Percentiles rank a stretch among this genome's conserved stretches.
These are phyloP conservation scores for Cinnamomum micranthum DNA, from an alignment of 164 flowering plant genomes.

Conservation along the genomic window DNA sequence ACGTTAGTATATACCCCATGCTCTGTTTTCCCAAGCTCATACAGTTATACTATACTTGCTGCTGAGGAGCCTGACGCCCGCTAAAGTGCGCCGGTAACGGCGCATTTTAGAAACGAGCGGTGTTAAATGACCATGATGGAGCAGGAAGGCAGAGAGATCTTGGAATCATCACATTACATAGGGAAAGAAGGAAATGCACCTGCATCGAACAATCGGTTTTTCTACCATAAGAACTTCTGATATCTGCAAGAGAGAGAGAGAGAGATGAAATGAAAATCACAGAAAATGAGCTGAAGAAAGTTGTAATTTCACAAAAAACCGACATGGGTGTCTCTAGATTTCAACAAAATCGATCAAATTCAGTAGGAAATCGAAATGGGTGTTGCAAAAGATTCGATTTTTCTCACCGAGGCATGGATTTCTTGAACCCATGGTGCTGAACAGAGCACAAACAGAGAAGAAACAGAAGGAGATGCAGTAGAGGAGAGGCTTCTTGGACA, in stretches of 20 bases:
- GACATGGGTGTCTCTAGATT: conserved; percentile 6
- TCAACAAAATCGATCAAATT: not conserved
- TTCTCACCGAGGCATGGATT: conserved; percentile 24
- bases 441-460: conserved; percentile 28
- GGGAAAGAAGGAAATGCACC: conserved; percentile 8
- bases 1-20: not conserved
- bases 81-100: not conserved
- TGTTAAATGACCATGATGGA: too few species aligned
- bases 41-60: too few species aligned
- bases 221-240: conserved; percentile 5
- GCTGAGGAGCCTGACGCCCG: not conserved
- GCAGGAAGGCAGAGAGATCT: not conserved
- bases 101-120: not conserved
- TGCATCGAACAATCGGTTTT: conserved; percentile 6
- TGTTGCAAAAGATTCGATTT: not conserved
- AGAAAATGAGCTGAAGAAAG: not conserved
- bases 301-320: not conserved
- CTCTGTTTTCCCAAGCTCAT: too few species aligned
- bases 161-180: too few species aligned
- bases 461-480: conserved; percentile 25
- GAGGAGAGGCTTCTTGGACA: conserved; percentile 8
- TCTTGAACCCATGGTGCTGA: conserved; percentile 19
- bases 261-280: conserved; percentile 1
- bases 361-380: conserved; percentile 1
- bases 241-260: conserved; percentile 10